These are phyloP conservation scores for Thraustochytrium sp. DNA, from an alignment of 352 stramenopile species.

Conservation along the genomic window DNA sequence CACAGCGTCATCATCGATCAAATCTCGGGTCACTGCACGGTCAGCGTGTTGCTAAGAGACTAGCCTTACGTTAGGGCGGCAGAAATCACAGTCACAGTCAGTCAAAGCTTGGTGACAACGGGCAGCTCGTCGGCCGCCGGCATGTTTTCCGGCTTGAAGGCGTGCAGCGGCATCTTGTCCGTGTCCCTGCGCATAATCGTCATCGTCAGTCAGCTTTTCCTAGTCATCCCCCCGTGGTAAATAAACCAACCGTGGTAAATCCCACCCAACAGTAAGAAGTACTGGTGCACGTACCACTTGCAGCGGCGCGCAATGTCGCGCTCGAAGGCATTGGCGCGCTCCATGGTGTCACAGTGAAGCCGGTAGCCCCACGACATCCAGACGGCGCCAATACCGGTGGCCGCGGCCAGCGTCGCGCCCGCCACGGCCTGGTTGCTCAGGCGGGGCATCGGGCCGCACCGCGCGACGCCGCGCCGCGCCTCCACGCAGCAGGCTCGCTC, in stretches of 20 bases:
- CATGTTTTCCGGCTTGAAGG: not conserved
- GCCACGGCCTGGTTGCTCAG: not conserved
- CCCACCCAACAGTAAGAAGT: not conserved
- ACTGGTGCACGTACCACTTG: not conserved
- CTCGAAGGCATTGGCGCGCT: not conserved
- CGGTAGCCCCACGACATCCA: not conserved
- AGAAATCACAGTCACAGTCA: too few species aligned
- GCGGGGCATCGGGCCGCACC: not conserved
- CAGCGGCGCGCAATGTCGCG: not conserved
- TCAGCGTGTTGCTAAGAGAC: too few species aligned
- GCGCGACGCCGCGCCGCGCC: too few species aligned
- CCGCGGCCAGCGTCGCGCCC: not conserved
- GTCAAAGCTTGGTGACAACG: too few species aligned
- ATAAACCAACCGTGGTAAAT: too few species aligned
- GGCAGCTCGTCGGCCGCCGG: not conserved
- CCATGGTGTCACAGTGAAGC: slow-evolving; percentile 4
- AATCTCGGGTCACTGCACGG: too few species aligned
- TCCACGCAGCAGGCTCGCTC: too few species aligned
- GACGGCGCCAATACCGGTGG: not conserved
- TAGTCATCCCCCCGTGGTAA: too few species aligned
- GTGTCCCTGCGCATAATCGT: too few species aligned
- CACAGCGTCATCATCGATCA: too few species aligned
- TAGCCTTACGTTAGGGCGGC: too few species aligned
- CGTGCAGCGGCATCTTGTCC: slow-evolving; percentile 1
- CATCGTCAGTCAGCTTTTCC: too few species aligned